phyloP scores from a whole-genome alignment of 2,329 filamentous ascomycete genomes.

The Hymenoscyphus repandus region DNA sequence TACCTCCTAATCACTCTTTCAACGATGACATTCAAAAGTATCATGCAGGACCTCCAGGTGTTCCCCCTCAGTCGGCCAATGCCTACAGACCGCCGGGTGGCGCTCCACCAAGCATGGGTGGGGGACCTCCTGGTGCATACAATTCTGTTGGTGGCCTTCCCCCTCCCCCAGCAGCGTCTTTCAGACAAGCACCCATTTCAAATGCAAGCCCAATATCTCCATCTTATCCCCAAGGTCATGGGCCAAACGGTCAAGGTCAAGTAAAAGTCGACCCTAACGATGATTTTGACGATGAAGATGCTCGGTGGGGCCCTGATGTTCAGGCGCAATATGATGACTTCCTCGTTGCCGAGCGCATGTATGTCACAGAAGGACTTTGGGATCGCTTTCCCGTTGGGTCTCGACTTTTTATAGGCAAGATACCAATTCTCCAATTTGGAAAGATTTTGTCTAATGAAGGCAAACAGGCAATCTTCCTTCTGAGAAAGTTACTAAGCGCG shows the following conservation, averaged over 20 bases:
- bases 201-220: slow-evolving; percentile 20
- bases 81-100: slow-evolving; percentile 28
- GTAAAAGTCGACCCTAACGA: slow-evolving; percentile 20
- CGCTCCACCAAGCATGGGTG: slow-evolving; percentile 26
- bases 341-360: slow-evolving; percentile 65
- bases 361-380: slow-evolving; percentile 75
- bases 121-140: slow-evolving; percentile 31
- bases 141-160: slow-evolving; percentile 30
- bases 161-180: slow-evolving; percentile 31
- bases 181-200: slow-evolving; percentile 21
- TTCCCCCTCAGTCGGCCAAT: slow-evolving; percentile 19
- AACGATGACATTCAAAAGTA: slow-evolving; percentile 30
- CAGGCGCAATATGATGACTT: slow-evolving; percentile 70
- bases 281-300: slow-evolving; percentile 29
- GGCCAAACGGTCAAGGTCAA: slow-evolving; percentile 16
- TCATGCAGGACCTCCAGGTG: slow-evolving; percentile 26
- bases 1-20: slow-evolving; percentile 25
- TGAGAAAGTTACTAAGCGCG: slow-evolving; percentile 87
- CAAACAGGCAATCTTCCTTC: slow-evolving; percentile 78
- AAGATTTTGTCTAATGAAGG: slow-evolving; percentile 26
- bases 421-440: background rate
- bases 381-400: slow-evolving; percentile 74
- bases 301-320: slow-evolving; percentile 41
- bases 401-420: slow-evolving; percentile 73
- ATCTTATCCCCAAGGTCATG: slow-evolving; percentile 19